Evolutionary conservation across 2,329 filamentous ascomycete genomes (phyloP).

Genomic region (Fragosphaeria purpurea): DNA sequence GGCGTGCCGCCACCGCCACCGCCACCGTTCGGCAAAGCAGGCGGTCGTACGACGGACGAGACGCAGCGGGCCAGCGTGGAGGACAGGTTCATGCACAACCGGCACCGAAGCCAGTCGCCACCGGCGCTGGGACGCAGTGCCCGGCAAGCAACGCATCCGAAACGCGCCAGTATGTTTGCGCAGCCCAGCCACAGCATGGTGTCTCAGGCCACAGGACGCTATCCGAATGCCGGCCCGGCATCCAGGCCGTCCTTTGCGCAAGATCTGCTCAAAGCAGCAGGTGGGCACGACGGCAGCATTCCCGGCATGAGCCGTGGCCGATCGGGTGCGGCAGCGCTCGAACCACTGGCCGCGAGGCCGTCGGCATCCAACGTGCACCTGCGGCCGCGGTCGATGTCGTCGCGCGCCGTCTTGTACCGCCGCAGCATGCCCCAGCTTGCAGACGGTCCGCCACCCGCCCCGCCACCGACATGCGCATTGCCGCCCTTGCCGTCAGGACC

Average conservation of each 20-base stretch:
- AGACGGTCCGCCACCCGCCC: slow-evolving; percentile 41
- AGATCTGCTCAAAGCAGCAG: no score
- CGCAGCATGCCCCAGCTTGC: slow-evolving; percentile 42
- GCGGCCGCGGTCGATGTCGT: slow-evolving; percentile 12
- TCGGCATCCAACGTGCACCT: slow-evolving; percentile 16
- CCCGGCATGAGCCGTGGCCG: background rate
- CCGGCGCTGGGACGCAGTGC: background rate
- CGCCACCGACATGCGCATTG: slow-evolving; percentile 44
- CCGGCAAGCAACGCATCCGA: slow-evolving; percentile 9
- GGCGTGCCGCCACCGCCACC: background rate
- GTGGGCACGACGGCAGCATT: background rate
- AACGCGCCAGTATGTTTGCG: slow-evolving; percentile 18
- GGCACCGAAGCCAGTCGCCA: background rate
- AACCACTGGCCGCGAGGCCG: slow-evolving; percentile 2
- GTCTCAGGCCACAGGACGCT: background rate
- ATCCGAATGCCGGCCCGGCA: no score
- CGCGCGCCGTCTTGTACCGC: slow-evolving; percentile 21
- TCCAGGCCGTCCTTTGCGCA: no score
- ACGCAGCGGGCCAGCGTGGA: no score
- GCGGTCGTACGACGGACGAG: no score
- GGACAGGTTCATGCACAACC: background rate
- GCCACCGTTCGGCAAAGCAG: no score
- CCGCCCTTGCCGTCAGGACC: slow-evolving; percentile 28
- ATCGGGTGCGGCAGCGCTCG: background rate
- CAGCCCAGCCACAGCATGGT: slow-evolving; percentile 3